Conservation (phyloP, 495 filamentous ascomycete genomes). For the Aspergillus sparsus region DNA sequence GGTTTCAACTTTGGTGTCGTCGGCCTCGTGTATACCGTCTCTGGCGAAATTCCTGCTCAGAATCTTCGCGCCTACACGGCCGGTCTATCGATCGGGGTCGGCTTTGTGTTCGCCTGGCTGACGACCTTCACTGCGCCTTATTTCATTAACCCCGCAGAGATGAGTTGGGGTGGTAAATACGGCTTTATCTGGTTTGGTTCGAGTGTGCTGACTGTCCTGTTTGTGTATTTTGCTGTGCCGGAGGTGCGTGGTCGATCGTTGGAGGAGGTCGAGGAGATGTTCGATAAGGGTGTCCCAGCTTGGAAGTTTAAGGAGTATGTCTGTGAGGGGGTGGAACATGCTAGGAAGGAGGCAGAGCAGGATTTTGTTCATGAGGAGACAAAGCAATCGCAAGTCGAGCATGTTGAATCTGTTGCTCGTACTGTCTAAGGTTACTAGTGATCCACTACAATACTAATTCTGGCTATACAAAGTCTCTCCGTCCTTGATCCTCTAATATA, state of each 20-base stretch:
- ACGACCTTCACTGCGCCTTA: neutral
- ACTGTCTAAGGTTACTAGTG: too few species aligned
- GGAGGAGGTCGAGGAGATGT: constrained; percentile 48
- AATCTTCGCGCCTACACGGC: neutral
- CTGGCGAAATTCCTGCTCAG: neutral
- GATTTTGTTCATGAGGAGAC: too few species aligned
- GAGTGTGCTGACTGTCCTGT: neutral
- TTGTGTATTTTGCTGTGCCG: constrained; percentile 19
- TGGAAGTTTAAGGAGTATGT: constrained; percentile 8
- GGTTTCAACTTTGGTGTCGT: neutral
- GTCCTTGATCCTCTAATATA: too few species aligned
- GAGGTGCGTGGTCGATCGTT: constrained; percentile 43
- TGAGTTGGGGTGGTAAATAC: neutral
- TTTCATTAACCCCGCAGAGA: neutral
- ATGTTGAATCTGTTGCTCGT: too few species aligned
- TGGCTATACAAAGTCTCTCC: too few species aligned
- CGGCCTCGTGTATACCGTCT: neutral
- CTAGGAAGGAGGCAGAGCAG: too few species aligned
- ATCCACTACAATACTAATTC: too few species aligned
- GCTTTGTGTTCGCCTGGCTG: neutral
- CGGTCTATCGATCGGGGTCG: neutral
- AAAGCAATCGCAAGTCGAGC: too few species aligned
- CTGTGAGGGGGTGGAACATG: neutral
- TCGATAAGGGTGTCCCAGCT: constrained; percentile 36
- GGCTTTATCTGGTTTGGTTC: neutral